Percentiles rank a stretch among this genome's conserved stretches.
Conservation (phyloP, 2,329 filamentous ascomycete genomes). For the Sclerotiophoma versabilis region DNA sequence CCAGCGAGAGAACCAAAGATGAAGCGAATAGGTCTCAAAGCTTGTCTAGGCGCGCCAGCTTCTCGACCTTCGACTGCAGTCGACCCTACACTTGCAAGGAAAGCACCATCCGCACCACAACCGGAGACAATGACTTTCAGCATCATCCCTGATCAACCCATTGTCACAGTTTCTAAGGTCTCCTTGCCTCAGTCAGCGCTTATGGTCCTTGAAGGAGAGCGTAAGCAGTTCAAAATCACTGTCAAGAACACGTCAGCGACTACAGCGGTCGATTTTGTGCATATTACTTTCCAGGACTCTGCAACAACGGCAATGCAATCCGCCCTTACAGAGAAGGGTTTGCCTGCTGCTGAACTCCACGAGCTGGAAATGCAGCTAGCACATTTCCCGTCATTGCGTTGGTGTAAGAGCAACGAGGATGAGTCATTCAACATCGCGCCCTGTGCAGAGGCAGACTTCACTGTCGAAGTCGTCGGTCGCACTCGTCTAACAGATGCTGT, state of each 20-base stretch:
- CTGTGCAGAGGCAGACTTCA: conserved; percentile 72
- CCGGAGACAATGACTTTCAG: conserved; percentile 65
- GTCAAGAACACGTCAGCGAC: conserved; percentile 75
- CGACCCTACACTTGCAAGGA: conserved; percentile 31
- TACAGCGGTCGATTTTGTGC: conserved; percentile 80
- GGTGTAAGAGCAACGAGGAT: conserved; percentile 58
- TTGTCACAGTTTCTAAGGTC: conserved; percentile 76
- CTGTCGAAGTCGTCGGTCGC: conserved; percentile 85
- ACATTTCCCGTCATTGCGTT: conserved; percentile 68
- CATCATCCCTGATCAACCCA: conserved; percentile 80
- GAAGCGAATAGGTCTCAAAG: conserved; percentile 73
- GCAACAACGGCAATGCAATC: conserved; percentile 79
- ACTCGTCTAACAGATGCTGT: conserved; percentile 80
- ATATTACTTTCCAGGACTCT: conserved; percentile 90
- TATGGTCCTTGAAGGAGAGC: conserved; percentile 93
- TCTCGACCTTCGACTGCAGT: conserved; percentile 48
- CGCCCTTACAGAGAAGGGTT: conserved; percentile 77
- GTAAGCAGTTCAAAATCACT: conserved; percentile 76
- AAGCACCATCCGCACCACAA: conserved; percentile 38
- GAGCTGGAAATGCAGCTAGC: conserved; percentile 84
- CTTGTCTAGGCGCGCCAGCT: conserved; percentile 58
- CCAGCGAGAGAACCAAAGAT: conserved; percentile 74
- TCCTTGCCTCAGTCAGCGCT: conserved; percentile 83
- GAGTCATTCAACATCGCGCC: conserved; percentile 66
- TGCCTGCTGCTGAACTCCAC: conserved; percentile 79